These are phyloP conservation scores for Metschnikowia baotianmanensis DNA, from an alignment of 805 yeast species.

Conservation along the genomic window DNA sequence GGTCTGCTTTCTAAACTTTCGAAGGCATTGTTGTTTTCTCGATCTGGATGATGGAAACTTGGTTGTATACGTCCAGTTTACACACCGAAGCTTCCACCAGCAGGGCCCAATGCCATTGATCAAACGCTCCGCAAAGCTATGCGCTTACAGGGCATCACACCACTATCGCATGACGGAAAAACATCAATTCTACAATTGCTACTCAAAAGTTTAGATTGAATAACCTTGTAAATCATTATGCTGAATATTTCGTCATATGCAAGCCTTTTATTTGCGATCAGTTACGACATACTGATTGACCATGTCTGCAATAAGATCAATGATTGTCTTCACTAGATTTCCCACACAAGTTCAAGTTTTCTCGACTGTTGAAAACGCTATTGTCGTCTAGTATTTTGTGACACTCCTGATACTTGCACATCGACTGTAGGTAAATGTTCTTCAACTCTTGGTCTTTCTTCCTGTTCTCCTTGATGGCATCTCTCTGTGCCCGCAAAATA, in stretches of 20 bases:
- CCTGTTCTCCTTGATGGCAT: conserved; percentile 36
- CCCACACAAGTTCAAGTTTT: conserved; percentile 11
- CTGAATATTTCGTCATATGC: no score
- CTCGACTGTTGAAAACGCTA: conserved; percentile 26
- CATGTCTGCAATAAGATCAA: conserved; percentile 4
- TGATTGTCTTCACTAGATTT: conserved; percentile 7
- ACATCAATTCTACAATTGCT: no score
- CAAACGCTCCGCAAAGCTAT: conserved; percentile 4
- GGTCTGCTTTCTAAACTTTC: no score
- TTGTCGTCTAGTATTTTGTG: conserved; percentile 20
- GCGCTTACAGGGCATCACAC: conserved; percentile 5
- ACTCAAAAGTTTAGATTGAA: no score
- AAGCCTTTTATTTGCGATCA: no score
- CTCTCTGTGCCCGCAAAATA: conserved; percentile 37
- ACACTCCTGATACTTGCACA: conserved; percentile 19
- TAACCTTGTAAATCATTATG: no score
- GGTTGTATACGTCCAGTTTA: no score
- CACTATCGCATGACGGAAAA: no score
- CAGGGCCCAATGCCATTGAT: no score
- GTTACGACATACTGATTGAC: neutral
- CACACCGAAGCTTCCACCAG: no score
- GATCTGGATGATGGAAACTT: no score
- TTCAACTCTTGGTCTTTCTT: conserved; percentile 43
- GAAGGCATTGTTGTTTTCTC: no score
- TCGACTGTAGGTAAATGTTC: conserved; percentile 33